Conservation (phyloP, 768 basidiomycete genomes). For the Postia placenta region DNA sequence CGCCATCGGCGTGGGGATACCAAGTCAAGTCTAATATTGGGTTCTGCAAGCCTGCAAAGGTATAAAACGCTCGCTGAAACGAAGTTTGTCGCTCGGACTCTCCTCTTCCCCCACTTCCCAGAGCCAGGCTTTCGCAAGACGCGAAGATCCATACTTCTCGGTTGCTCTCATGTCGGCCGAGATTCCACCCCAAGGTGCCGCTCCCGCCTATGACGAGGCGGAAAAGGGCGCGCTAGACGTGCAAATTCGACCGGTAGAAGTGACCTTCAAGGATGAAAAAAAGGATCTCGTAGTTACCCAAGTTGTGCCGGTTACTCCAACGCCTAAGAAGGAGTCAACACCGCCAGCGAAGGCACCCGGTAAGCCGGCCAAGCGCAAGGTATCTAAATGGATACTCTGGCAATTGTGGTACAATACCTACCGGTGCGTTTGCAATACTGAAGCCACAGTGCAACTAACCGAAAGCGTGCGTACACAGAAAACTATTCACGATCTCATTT, state of each 20-base stretch:
- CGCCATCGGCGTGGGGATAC: neutral
- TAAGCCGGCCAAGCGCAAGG: slow-evolving; percentile 45
- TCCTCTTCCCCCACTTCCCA: neutral
- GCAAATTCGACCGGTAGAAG: slow-evolving; percentile 25
- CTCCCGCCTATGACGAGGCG: slow-evolving; percentile 42
- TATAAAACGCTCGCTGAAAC: neutral
- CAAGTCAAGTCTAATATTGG: neutral
- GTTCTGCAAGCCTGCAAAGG: neutral
- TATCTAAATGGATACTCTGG: slow-evolving; percentile 54
- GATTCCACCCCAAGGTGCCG: slow-evolving; percentile 22
- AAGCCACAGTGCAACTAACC: slow-evolving; percentile 76
- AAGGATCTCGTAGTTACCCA: slow-evolving; percentile 23
- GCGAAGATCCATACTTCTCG: neutral
- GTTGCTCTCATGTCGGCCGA: slow-evolving; percentile 16
- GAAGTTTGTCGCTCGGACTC: neutral
- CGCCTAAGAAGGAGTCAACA: slow-evolving; percentile 35
- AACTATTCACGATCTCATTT: slow-evolving; percentile 65
- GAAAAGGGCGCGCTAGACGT: slow-evolving; percentile 54
- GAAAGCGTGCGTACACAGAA: slow-evolving; percentile 62
- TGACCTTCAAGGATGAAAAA: slow-evolving; percentile 31
- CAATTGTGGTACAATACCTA: slow-evolving; percentile 79
- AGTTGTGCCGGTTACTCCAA: slow-evolving; percentile 23
- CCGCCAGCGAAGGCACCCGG: slow-evolving; percentile 25
- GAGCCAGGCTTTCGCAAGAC: neutral
- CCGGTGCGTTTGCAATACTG: slow-evolving; percentile 53